phyloP scores from a whole-genome alignment of 805 yeast genomes.

The Kregervanrija delftensis region DNA sequence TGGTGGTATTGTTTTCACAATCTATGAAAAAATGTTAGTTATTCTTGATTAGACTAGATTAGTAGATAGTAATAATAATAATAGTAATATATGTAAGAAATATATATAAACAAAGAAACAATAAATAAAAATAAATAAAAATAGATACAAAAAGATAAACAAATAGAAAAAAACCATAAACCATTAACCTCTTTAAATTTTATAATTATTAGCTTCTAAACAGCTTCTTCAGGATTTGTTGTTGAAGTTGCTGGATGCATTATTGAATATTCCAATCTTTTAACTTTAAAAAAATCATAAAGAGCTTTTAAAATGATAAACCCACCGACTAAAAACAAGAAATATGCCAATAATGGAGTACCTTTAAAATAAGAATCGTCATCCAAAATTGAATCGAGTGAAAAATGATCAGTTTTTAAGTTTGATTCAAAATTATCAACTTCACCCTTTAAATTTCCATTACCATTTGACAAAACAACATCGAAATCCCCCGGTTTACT shows the following conservation, averaged over 20 bases:
- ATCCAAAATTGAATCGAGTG: slow-evolving; percentile 1
- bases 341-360: slow-evolving; percentile 52
- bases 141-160: not conserved
- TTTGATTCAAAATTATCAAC: slow-evolving; percentile 22
- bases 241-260: slow-evolving; percentile 12
- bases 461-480: slow-evolving; percentile 16
- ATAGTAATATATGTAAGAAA: slow-evolving; percentile 1
- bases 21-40: slow-evolving; percentile 82
- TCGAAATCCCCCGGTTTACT: slow-evolving; percentile 53
- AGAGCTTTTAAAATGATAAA: slow-evolving; percentile 60
- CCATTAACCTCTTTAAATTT: not conserved
- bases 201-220: not conserved
- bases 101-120: slow-evolving; percentile 2
- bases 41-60: slow-evolving; percentile 32
- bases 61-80: not conserved
- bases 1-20: slow-evolving; percentile 96
- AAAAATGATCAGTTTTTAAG: slow-evolving; percentile 7
- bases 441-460: slow-evolving; percentile 17
- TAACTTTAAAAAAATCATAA: slow-evolving; percentile 69
- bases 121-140: not conserved
- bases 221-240: not conserved
- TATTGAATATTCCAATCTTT: slow-evolving; percentile 63
- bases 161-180: not conserved
- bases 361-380: slow-evolving; percentile 2
- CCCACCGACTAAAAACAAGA: slow-evolving; percentile 61